Percentiles rank a stretch among this genome's conserved stretches.
Evolutionary conservation across 495 filamentous ascomycete species (phyloP).

Genomic region (Delitschia confertaspora): DNA sequence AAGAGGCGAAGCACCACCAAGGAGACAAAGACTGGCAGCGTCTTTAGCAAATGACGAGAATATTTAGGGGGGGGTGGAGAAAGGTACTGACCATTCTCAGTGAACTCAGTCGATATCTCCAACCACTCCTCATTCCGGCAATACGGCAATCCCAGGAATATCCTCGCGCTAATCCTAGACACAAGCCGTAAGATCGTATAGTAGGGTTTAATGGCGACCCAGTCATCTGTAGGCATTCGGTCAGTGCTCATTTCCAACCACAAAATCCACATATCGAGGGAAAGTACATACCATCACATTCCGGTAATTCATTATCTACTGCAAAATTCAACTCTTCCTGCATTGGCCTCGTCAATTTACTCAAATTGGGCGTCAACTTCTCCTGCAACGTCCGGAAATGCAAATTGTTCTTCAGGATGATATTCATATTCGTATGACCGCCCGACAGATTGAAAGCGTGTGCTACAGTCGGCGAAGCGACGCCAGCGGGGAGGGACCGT

Average conservation of each 20-base stretch:
- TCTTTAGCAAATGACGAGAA: neutral
- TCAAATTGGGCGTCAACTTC: conserved; percentile 8
- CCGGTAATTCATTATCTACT: conserved; percentile 4
- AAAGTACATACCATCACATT: conserved; percentile 1
- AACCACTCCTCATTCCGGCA: conserved; percentile 11
- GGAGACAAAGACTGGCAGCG: conserved; percentile 1
- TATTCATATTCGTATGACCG: conserved; percentile 6
- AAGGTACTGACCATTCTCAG: neutral
- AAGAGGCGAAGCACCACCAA: conserved; percentile 8
- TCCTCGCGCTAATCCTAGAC: conserved; percentile 2
- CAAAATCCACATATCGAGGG: neutral
- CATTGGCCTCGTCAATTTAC: neutral
- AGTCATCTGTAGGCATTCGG: conserved; percentile 2
- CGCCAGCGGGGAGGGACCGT: neutral
- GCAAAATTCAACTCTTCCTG: conserved; percentile 10
- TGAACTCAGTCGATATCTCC: conserved; percentile 11
- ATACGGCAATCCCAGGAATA: conserved; percentile 7
- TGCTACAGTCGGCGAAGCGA: conserved; percentile 5
- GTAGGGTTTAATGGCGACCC: conserved; percentile 8
- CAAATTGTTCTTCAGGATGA: conserved; percentile 11
- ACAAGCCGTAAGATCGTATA: conserved; percentile 8
- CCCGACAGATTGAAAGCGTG: conserved; percentile 8
- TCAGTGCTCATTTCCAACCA: neutral
- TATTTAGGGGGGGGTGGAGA: neutral
- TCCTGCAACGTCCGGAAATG: conserved; percentile 11